A percentile compares a stretch with the other conserved stretches of the same genome.
Conservation (phyloP, 345 rosid species). For the Populus simonii region DNA sequence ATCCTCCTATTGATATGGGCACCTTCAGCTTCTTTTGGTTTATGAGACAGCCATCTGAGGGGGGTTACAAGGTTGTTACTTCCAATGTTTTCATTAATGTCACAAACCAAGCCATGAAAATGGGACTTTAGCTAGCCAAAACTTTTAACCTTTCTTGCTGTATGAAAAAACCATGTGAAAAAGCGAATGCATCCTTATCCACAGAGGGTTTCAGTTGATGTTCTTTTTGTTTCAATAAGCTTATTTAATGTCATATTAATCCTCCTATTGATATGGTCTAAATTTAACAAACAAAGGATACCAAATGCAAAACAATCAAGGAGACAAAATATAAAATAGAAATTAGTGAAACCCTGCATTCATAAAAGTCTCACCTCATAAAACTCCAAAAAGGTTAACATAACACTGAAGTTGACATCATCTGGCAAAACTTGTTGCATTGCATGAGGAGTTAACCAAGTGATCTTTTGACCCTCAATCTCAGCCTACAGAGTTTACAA, state of each 20-base stretch:
- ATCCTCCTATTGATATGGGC: not conserved
- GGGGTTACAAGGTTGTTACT: not conserved
- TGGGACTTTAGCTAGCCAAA: not conserved
- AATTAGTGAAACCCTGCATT: not conserved
- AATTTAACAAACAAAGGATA: not conserved
- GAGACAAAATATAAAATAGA: not conserved
- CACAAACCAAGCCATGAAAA: not conserved
- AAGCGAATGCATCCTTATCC: no score
- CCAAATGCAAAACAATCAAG: not conserved
- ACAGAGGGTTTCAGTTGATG: not conserved
- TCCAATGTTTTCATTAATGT: no score
- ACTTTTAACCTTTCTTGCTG: not conserved
- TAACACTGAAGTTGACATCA: conserved; percentile 78
- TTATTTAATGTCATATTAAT: not conserved
- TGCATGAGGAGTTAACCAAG: conserved; percentile 92
- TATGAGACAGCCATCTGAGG: not conserved
- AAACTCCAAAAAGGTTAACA: conserved; percentile 88
- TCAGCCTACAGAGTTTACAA: conserved; percentile 61
- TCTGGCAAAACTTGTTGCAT: conserved; percentile 91
- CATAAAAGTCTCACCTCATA: conserved; percentile 57
- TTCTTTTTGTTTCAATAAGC: not conserved
- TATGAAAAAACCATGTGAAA: not conserved
- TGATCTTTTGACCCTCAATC: conserved; percentile 89
- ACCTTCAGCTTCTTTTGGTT: not conserved
- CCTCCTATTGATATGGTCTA: not conserved